Percentiles rank a stretch among this genome's conserved stretches.
Conservation (phyloP, 192 early-diverging fungal species). For the Paraglomus brasilianum region DNA sequence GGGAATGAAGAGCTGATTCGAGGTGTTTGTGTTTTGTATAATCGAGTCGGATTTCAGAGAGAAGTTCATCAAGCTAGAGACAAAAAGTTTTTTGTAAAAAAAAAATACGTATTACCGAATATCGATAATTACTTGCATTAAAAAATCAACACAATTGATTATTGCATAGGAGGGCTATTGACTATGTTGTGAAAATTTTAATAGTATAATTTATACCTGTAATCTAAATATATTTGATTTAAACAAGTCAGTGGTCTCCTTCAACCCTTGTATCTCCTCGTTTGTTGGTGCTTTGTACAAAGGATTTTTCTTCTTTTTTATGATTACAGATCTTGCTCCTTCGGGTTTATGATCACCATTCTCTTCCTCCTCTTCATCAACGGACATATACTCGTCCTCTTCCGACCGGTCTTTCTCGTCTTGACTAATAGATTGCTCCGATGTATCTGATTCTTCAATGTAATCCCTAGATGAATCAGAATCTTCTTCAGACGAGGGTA, state of each 20-base stretch:
- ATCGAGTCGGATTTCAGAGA: slow-evolving; percentile 63
- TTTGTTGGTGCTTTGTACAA: slow-evolving; percentile 61
- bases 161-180: neutral
- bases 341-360: slow-evolving; percentile 21
- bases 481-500: no score
- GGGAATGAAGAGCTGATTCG: slow-evolving; percentile 62
- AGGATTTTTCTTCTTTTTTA: slow-evolving; percentile 37
- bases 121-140: slow-evolving; percentile 32
- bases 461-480: no score
- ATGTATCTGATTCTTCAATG: no score
- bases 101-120: no score
- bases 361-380: slow-evolving; percentile 40
- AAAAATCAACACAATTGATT: neutral
- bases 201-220: slow-evolving; percentile 51
- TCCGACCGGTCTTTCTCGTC: slow-evolving; percentile 47
- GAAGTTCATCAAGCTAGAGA: slow-evolving; percentile 66
- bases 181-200: slow-evolving; percentile 38
- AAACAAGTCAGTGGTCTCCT: slow-evolving; percentile 79
- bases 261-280: slow-evolving; percentile 81
- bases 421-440: neutral
- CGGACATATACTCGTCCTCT: slow-evolving; percentile 45
- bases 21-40: slow-evolving; percentile 57
- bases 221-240: slow-evolving; percentile 92
- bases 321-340: slow-evolving; percentile 30
- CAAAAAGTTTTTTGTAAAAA: slow-evolving; percentile 35